Conservation (phyloP, 306 rosid species). For the Pterocarpus santalinus region DNA sequence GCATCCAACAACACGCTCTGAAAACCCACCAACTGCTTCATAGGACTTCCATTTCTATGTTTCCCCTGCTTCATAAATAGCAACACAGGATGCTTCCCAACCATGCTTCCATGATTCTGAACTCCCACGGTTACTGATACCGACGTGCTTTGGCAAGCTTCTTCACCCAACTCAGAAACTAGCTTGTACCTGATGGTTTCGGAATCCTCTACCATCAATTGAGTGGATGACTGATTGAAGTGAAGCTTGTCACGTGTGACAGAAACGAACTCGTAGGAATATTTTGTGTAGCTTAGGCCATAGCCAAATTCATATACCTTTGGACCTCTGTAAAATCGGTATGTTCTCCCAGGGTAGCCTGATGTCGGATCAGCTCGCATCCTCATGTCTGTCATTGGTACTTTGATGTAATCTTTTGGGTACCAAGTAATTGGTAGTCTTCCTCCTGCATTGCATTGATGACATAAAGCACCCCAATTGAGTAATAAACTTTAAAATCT, state of each 20-base stretch:
- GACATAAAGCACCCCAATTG: conserved; percentile 29
- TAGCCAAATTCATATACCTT: conserved; percentile 81
- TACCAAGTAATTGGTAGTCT: conserved; percentile 95
- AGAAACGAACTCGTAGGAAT: conserved; percentile 65
- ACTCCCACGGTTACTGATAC: conserved; percentile 63
- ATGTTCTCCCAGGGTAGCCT: conserved; percentile 86
- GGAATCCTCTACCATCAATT: conserved; percentile 47
- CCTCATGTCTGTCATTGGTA: conserved; percentile 98
- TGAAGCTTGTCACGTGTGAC: conserved; percentile 58
- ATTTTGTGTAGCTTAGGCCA: conserved; percentile 90
- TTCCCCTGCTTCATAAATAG: conserved; percentile 58
- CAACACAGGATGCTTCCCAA: conserved; percentile 82
- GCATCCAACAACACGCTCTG: conserved; percentile 64
- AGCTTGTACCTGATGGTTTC: conserved; percentile 63
- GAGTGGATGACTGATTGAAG: conserved; percentile 64
- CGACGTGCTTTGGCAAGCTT: conserved; percentile 62
- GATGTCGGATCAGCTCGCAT: conserved; percentile 76
- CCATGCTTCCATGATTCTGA: conserved; percentile 73
- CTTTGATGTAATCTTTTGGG: conserved; percentile 66
- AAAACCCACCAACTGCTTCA: conserved; percentile 80
- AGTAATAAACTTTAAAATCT: conserved; percentile 17
- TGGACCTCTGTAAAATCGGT: conserved; percentile 81
- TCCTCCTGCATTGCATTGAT: conserved; percentile 73
- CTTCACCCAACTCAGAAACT: conserved; percentile 66
- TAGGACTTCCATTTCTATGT: conserved; percentile 57